phyloP scores from a whole-genome alignment of 1,139 yeast species.

The Yamadazyma pseudoaaseri region DNA sequence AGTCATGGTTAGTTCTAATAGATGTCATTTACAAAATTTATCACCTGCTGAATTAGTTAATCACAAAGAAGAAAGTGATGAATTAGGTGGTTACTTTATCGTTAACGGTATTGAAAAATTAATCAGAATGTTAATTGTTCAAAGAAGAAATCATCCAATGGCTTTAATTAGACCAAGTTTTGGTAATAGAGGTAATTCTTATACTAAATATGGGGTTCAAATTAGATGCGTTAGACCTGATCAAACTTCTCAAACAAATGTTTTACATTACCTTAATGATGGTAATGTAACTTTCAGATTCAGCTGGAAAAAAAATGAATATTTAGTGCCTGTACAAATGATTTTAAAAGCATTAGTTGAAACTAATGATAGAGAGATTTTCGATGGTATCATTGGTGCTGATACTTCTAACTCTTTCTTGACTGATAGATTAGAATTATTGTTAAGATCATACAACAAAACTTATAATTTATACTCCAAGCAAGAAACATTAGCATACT shows the following conservation, averaged over 20 bases:
- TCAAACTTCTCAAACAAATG: slow-evolving; percentile 96
- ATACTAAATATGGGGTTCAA: slow-evolving; percentile 89
- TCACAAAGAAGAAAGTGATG: slow-evolving; percentile 89
- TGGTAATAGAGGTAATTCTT: slow-evolving; percentile 88
- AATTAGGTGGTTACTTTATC: slow-evolving; percentile 93
- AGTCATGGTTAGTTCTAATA: slow-evolving; percentile 81
- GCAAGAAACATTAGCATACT: slow-evolving; percentile 84
- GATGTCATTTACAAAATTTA: slow-evolving; percentile 85
- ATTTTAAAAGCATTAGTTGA: slow-evolving; percentile 86
- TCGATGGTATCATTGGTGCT: slow-evolving; percentile 92
- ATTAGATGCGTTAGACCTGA: slow-evolving; percentile 94
- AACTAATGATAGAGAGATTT: slow-evolving; percentile 90
- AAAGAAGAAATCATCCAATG: slow-evolving; percentile 97
- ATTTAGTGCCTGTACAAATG: slow-evolving; percentile 90
- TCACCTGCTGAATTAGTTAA: slow-evolving; percentile 80
- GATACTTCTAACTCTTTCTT: slow-evolving; percentile 86
- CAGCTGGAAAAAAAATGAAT: slow-evolving; percentile 96
- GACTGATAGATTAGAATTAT: slow-evolving; percentile 95
- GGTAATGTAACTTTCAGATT: slow-evolving; percentile 96
- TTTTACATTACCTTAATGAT: slow-evolving; percentile 88
- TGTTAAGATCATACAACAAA: slow-evolving; percentile 78
- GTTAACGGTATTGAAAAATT: slow-evolving; percentile 96
- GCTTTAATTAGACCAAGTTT: slow-evolving; percentile 95
- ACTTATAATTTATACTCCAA: slow-evolving; percentile 74
- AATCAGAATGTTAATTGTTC: slow-evolving; percentile 96